phyloP scores from a whole-genome alignment of 75 land plant genomes.

The Isoetes taiwanensis region DNA sequence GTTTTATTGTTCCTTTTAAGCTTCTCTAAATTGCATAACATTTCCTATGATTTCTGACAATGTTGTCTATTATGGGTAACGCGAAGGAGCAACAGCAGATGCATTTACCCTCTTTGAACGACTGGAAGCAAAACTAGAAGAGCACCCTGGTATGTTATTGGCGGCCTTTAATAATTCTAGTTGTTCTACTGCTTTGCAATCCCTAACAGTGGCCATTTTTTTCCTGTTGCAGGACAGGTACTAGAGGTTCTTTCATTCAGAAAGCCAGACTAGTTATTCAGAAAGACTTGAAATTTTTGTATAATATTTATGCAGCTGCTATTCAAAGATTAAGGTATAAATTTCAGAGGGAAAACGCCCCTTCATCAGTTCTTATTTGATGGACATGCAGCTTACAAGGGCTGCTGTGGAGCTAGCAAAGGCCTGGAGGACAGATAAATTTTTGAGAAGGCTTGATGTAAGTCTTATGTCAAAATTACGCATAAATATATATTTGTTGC shows the following conservation, averaged over 20 bases:
- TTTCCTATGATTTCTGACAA: neutral
- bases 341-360: no score
- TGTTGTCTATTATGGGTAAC: neutral
- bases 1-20: no score
- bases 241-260: neutral
- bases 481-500: no score
- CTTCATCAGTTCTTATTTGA: no score
- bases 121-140: constrained; percentile 30
- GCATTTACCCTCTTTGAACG: constrained; percentile 26
- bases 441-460: constrained; percentile 28
- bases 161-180: neutral
- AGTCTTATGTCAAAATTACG: constrained; percentile 3
- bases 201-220: neutral
- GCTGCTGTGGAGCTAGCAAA: constrained; percentile 39
- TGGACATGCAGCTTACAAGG: constrained; percentile 34
- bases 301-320: no score
- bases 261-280: no score
- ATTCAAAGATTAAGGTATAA: no score
- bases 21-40: neutral
- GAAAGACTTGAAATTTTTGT: no score
- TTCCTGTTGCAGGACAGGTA: constrained; percentile 30
- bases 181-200: neutral
- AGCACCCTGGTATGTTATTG: constrained; percentile 23
- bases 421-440: constrained; percentile 36
- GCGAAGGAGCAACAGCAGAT: constrained; percentile 25